Conservation (phyloP, 1,284 basidiomycete genomes). For the Ustilago tritici region DNA sequence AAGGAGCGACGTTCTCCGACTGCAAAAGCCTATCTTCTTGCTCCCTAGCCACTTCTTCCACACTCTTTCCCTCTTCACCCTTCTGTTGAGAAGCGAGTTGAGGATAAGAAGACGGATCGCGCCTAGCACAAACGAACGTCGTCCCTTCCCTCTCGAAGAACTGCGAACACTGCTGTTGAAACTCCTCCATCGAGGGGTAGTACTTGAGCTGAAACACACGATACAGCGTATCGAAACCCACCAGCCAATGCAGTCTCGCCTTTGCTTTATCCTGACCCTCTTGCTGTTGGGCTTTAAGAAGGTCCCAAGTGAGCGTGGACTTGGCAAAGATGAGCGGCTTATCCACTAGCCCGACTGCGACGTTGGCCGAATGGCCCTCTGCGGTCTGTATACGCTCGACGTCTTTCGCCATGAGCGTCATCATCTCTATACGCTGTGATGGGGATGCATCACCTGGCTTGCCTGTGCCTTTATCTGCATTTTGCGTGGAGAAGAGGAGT, state of each 20-base stretch:
- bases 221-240: constrained; percentile 89
- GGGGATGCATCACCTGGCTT: constrained; percentile 75
- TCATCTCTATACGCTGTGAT: constrained; percentile 68
- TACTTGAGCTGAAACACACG: constrained; percentile 85
- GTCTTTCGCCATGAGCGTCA: constrained; percentile 64
- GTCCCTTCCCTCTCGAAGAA: constrained; percentile 77
- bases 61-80: not conserved
- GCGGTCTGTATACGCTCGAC: constrained; percentile 39
- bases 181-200: constrained; percentile 74
- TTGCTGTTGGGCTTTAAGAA: constrained; percentile 68
- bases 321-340: constrained; percentile 91
- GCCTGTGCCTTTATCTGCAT: constrained; percentile 83
- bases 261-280: not conserved
- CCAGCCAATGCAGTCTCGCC: constrained; percentile 75
- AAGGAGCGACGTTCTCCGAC: constrained; percentile 31
- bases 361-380: constrained; percentile 70
- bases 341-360: constrained; percentile 85
- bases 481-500: constrained; percentile 85
- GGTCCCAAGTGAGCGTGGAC: constrained; percentile 75
- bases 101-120: constrained; percentile 42
- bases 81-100: not conserved
- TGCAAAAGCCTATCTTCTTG: constrained; percentile 40
- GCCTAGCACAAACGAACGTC: constrained; percentile 73
- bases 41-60: constrained; percentile 13
- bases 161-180: constrained; percentile 74